phyloP scores from a whole-genome alignment of 2,329 filamentous ascomycete species.

The Xylariaceae sp. region DNA sequence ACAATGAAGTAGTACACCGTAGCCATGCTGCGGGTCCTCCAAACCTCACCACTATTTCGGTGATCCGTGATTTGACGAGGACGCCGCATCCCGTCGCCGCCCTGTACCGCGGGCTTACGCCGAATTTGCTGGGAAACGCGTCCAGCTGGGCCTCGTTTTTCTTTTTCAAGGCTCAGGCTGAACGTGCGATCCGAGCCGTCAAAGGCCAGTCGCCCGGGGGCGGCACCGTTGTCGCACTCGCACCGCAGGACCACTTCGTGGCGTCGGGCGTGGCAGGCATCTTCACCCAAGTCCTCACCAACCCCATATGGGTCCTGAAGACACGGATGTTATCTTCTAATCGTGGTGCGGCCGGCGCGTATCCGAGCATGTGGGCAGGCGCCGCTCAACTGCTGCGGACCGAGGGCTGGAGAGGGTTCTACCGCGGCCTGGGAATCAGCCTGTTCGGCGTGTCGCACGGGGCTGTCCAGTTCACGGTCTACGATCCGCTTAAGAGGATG shows the following conservation, averaged over 20 bases:
- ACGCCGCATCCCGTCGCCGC: slow-evolving; percentile 66
- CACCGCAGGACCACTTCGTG: slow-evolving; percentile 77
- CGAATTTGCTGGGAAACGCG: slow-evolving; percentile 90
- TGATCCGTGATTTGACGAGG: slow-evolving; percentile 56
- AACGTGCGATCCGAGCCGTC: slow-evolving; percentile 51
- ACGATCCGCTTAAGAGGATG: slow-evolving; percentile 70
- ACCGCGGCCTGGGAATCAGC: slow-evolving; percentile 82
- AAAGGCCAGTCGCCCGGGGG: slow-evolving; percentile 32
- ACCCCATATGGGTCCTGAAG: slow-evolving; percentile 98
- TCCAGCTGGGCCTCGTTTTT: slow-evolving; percentile 94
- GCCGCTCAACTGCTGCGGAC: slow-evolving; percentile 67
- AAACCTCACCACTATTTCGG: slow-evolving; percentile 55
- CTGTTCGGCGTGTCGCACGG: slow-evolving; percentile 89
- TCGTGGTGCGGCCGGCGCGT: slow-evolving; percentile 74
- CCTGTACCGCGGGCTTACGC: slow-evolving; percentile 87
- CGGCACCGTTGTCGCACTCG: slow-evolving; percentile 46
- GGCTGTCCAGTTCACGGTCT: slow-evolving; percentile 94
- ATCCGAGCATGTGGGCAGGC: slow-evolving; percentile 77
- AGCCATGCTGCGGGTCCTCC: slow-evolving; percentile 47
- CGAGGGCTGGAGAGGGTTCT: slow-evolving; percentile 83
- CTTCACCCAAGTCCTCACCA: slow-evolving; percentile 81
- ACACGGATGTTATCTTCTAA: slow-evolving; percentile 94
- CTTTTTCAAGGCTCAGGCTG: slow-evolving; percentile 68
- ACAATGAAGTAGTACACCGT: slow-evolving; percentile 52
- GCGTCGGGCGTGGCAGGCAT: slow-evolving; percentile 75